phyloP scores from a whole-genome alignment of 306 rosid species.

The Castanopsis chinensis region DNA sequence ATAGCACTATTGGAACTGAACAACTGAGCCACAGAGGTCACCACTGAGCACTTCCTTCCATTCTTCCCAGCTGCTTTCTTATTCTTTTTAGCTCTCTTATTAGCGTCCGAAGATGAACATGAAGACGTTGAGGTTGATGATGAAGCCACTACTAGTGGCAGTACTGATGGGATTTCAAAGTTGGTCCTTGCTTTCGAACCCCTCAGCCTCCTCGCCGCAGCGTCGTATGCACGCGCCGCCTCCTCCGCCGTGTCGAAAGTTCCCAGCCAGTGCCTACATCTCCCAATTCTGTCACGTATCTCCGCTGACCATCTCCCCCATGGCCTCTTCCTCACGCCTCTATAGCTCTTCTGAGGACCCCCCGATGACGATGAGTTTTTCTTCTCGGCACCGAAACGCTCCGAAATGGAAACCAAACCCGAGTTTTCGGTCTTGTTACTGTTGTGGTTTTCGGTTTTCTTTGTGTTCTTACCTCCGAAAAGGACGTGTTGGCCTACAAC shows the following conservation, averaged over 20 bases:
- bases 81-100: neutral
- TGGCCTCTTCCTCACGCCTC: slow-evolving; percentile 90
- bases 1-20: slow-evolving; percentile 32
- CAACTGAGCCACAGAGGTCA: slow-evolving; percentile 60
- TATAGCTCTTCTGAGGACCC: slow-evolving; percentile 40
- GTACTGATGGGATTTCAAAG: slow-evolving; percentile 57
- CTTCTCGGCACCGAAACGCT: neutral
- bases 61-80: slow-evolving; percentile 1
- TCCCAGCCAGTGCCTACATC: slow-evolving; percentile 91
- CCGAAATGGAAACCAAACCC: neutral
- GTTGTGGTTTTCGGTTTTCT: too few relatives aligned
- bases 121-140: slow-evolving; percentile 24
- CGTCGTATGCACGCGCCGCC: slow-evolving; percentile 92
- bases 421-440: neutral
- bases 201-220: slow-evolving; percentile 81
- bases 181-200: slow-evolving; percentile 82
- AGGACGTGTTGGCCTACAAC: slow-evolving; percentile 71
- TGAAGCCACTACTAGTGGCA: slow-evolving; percentile 37
- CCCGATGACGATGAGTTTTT: slow-evolving; percentile 16
- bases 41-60: slow-evolving; percentile 48
- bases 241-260: slow-evolving; percentile 93
- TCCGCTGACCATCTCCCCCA: slow-evolving; percentile 98
- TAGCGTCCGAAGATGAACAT: slow-evolving; percentile 6
- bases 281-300: slow-evolving; percentile 78
- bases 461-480: slow-evolving; percentile 34